phyloP scores from a whole-genome alignment of 1,139 yeast genomes.

The Sugiyamaella neomexicana region DNA sequence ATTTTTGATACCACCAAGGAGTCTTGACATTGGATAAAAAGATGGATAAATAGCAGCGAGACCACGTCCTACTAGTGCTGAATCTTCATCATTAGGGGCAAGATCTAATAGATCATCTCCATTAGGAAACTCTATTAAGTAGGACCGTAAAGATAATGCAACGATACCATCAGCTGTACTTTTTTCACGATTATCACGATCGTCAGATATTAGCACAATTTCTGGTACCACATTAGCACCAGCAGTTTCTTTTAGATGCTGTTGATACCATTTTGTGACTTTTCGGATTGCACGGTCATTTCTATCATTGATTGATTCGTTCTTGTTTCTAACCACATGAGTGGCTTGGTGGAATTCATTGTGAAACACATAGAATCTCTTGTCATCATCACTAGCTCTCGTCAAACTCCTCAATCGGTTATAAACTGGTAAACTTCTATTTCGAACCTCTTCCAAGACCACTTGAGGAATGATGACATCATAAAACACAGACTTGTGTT shows the following conservation, averaged over 20 bases:
- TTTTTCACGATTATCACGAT: conserved; percentile 61
- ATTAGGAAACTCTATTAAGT: conserved; percentile 70
- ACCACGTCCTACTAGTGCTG: conserved; percentile 33
- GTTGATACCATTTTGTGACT: conserved; percentile 67
- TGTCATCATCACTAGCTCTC: conserved; percentile 61
- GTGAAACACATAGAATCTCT: conserved; percentile 87
- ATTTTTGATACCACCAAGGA: conserved; percentile 86
- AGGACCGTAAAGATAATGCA: conserved; percentile 61
- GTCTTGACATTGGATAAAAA: conserved; percentile 75
- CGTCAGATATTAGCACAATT: conserved; percentile 74
- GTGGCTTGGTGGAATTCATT: conserved; percentile 84
- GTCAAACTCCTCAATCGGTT: conserved; percentile 77
- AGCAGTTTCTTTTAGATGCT: conserved; percentile 52
- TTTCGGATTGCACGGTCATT: conserved; percentile 89
- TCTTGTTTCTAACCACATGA: conserved; percentile 58
- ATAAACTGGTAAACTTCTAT: conserved; percentile 84
- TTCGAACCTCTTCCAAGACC: conserved; percentile 89
- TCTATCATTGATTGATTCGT: conserved; percentile 83
- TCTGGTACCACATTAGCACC: conserved; percentile 35
- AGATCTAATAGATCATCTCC: conserved; percentile 78
- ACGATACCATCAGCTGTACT: conserved; percentile 57
- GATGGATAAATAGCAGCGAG: conserved; percentile 68
- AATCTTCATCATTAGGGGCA: conserved; percentile 61
- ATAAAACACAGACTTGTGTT: conserved; percentile 70
- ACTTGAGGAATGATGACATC: conserved; percentile 94